Base-by-base conservation (phyloP, 1,284 basidiomycete genomes). In the Coniophora puteana region DNA sequence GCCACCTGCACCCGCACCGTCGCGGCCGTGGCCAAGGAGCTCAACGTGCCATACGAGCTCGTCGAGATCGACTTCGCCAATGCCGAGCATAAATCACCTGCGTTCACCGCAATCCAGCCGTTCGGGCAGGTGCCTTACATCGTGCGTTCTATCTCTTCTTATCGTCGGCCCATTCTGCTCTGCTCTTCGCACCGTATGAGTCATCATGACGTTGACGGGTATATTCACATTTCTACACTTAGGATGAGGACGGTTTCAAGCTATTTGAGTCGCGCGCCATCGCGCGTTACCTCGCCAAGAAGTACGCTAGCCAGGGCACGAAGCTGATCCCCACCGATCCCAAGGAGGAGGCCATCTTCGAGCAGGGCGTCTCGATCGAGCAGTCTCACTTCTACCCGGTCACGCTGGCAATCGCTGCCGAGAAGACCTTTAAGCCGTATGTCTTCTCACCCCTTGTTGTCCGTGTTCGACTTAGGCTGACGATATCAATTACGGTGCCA, bases 191-290 rank as follows among this genome's bases (percentile, higher is more conserved):
- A n/a, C n/a, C n/a, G n/a, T n/a, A n/a, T n/a, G n/a, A n/a, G n/a
- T n/a, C n/a, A n/a, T n/a, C n/a, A n/a, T n/a, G n/a, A n/a, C n/a
- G n/a, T n/a, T n/a, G n/a, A n/a, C n/a, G n/a, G n/a, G n/a, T n/a
- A 35, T 2, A 18, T 29, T 52, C 27, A 55, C 10, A 1, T n/a
- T 28, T 28, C 6, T 24, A 18, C 6, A 10, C 4, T 4, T 28
- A 62, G 54, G 65, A 70, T 24, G 68, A 69, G 26, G 62, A 69
- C 43, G 69, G 66, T 36, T 71, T 72, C 56, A 50, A 57, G 40
- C 46, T 72, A 23, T 72, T 55, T 47, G 72, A 80, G 55, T 67
- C 68, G 17, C 67, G 76, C 29, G 76, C 76, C 2, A 79, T 80
- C 38, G 58, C 51, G 22, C 60, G 69, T 26, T 76, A 76, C 55